phyloP scores from a whole-genome alignment of 2,329 filamentous ascomycete genomes.

The Talaromyces sp. region DNA sequence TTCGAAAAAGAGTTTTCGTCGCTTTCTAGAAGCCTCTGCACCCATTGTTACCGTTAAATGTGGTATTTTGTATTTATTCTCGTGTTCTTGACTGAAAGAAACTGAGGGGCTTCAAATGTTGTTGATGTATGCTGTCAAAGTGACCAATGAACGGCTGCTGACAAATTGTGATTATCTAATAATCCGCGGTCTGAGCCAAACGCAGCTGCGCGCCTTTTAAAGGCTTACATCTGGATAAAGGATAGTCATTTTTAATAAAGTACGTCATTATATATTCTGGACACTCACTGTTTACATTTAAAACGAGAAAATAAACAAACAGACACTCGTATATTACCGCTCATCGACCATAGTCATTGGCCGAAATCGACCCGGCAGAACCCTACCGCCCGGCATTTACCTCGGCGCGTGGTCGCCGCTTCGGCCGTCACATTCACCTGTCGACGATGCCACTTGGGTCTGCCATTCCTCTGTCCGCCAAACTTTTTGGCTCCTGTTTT shows the following conservation, averaged over 20 bases:
- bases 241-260: not conserved
- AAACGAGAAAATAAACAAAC: not conserved
- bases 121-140: not conserved
- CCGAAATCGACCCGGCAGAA: not conserved
- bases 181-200: not conserved
- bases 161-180: not conserved
- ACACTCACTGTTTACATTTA: not conserved
- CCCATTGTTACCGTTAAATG: not conserved
- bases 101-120: not conserved
- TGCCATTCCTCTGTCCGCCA: not conserved
- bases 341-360: too few relatives aligned
- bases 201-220: not conserved
- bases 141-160: not conserved
- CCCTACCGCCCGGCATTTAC: not conserved
- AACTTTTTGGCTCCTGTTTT: not conserved
- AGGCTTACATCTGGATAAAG: not conserved
- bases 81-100: not conserved
- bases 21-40: not conserved
- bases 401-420: not conserved
- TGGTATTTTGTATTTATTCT: not conserved
- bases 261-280: not conserved
- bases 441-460: not conserved
- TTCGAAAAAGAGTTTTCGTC: slow-evolving; percentile 9
- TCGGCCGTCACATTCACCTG: not conserved
- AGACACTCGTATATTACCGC: not conserved